These are phyloP conservation scores for Hymenoscyphus scutula DNA, from an alignment of 2,329 filamentous ascomycete genomes.

Conservation along the genomic window DNA sequence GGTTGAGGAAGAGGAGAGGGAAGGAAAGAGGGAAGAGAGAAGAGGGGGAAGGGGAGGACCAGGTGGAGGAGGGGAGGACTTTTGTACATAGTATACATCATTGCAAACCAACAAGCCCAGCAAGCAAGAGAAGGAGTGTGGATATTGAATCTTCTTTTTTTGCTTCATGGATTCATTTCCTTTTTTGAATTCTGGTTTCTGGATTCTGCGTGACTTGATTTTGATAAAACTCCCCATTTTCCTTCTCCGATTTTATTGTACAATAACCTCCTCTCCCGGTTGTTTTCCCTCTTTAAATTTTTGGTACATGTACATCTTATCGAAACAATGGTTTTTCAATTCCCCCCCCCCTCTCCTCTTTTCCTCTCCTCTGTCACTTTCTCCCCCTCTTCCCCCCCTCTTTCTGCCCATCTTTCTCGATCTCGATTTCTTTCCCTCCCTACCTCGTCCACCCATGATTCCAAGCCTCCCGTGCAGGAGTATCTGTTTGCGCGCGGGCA, in stretches of 20 bases:
- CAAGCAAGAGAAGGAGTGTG: no score
- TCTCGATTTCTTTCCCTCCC: constrained; percentile 6
- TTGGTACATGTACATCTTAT: no score
- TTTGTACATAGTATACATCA: constrained; percentile 20
- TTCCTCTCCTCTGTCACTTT: no score
- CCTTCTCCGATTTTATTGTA: not conserved
- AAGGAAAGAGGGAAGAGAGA: constrained; percentile 13
- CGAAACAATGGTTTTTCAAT: not conserved
- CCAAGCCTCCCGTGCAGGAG: constrained; percentile 76
- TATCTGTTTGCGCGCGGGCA: constrained; percentile 79
- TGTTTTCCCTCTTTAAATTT: not conserved
- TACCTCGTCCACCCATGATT: constrained; percentile 84
- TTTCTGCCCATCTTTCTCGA: no score
- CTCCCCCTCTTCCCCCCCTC: no score
- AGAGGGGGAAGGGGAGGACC: constrained; percentile 17
- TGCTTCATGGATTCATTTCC: constrained; percentile 10
- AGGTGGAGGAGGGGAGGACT: constrained; percentile 18
- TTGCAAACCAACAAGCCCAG: constrained; percentile 3
- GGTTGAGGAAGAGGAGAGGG: no score
- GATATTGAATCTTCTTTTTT: no score
- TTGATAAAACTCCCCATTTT: not conserved
- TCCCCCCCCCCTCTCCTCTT: no score
- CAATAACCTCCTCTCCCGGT: no score
- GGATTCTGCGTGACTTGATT: not conserved
- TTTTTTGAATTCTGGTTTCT: not conserved